phyloP scores from a whole-genome alignment of 352 stramenopile species.

The Pelagophyceae sp. region DNA sequence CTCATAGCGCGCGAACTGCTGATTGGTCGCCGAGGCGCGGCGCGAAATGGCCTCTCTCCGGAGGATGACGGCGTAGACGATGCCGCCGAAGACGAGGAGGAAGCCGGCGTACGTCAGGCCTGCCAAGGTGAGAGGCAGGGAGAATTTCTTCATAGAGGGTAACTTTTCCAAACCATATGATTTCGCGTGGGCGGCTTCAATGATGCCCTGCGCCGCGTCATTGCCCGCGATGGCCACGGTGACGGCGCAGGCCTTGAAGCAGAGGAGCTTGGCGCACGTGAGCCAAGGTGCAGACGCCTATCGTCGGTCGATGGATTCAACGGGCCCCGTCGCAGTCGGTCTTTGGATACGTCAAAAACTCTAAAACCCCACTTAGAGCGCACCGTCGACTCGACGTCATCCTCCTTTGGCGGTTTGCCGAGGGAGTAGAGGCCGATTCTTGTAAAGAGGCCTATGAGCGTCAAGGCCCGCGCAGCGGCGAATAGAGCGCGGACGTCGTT shows the following conservation, averaged over 20 bases:
- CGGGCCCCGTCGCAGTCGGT: too few species aligned
- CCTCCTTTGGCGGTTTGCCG: not conserved
- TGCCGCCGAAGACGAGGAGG: not conserved
- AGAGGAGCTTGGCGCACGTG: not conserved
- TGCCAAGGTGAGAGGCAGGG: not conserved
- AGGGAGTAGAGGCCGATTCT: not conserved
- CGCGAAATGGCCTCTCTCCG: not conserved
- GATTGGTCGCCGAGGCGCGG: not conserved
- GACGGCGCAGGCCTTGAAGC: not conserved
- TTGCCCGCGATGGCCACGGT: conserved; percentile 6
- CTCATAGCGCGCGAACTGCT: not conserved
- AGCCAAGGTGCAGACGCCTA: not conserved
- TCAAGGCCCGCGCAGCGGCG: not conserved
- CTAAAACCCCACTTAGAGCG: too few species aligned
- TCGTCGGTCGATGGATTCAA: not conserved
- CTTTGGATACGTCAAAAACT: too few species aligned
- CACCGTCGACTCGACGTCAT: not conserved
- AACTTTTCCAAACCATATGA: not conserved
- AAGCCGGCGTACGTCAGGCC: not conserved
- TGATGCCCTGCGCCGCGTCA: not conserved
- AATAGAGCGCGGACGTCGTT: not conserved
- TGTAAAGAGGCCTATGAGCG: not conserved
- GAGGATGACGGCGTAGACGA: not conserved
- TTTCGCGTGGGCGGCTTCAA: not conserved
- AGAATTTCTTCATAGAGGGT: not conserved